A percentile compares a stretch with the other conserved stretches of the same genome.
Conservation (phyloP, 208 protist genomes). For the Phytomonas sp. region DNA sequence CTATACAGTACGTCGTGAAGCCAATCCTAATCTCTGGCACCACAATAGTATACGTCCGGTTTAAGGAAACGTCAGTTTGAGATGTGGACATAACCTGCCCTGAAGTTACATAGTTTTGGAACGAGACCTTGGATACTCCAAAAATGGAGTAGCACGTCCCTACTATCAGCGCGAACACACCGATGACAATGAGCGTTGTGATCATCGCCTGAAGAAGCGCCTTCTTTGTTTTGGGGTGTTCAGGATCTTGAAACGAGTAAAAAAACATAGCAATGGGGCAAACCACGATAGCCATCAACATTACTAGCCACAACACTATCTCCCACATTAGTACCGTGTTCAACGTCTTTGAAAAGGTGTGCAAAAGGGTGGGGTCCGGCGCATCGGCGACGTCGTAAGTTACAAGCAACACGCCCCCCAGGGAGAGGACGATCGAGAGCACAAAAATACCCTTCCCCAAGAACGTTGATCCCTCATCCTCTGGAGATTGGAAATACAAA, state of each 20-base stretch:
- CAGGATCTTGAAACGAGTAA: conserved; percentile 90
- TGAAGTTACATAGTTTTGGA: conserved; percentile 25
- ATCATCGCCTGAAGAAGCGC: conserved; percentile 68
- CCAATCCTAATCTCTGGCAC: conserved; percentile 35
- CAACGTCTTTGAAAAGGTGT: conserved; percentile 55
- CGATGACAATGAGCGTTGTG: conserved; percentile 47
- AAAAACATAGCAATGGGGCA: conserved; percentile 91
- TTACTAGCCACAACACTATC: conserved; percentile 76
- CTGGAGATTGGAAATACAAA: conserved; percentile 64
- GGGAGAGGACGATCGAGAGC: conserved; percentile 66
- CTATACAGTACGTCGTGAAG: conserved; percentile 77
- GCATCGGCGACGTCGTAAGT: conserved; percentile 90
- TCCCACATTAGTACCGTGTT: conserved; percentile 85
- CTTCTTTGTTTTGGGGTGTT: conserved; percentile 39
- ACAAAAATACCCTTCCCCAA: conserved; percentile 53
- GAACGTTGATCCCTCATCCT: conserved; percentile 31
- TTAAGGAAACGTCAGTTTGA: conserved; percentile 10
- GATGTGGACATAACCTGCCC: conserved; percentile 24
- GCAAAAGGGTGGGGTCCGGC: conserved; percentile 43
- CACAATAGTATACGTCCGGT: conserved; percentile 13
- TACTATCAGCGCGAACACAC: conserved; percentile 46
- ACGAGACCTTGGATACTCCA: conserved; percentile 34
- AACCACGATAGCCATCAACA: conserved; percentile 59
- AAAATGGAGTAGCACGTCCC: conserved; percentile 43
- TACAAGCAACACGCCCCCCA: conserved; percentile 81